Evolutionary conservation across 2,329 filamentous ascomycete genomes (phyloP).

Genomic region (Penicillium thymicola): DNA sequence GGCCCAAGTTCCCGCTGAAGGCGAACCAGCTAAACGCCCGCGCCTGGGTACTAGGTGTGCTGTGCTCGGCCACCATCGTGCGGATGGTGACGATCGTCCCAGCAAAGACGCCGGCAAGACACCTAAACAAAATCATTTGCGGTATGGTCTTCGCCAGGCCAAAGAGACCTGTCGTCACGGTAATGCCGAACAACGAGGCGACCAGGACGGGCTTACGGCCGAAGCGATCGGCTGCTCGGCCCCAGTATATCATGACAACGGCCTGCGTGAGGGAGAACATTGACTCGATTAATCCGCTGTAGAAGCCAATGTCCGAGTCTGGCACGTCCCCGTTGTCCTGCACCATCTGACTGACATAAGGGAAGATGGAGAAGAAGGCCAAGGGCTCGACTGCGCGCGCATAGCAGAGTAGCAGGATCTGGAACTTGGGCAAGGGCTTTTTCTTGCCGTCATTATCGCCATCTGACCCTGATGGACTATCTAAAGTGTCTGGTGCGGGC

Average conservation of each 20-base stretch:
- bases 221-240: conserved; percentile 62
- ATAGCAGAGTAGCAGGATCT: conserved; percentile 71
- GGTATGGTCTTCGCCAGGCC: conserved; percentile 63
- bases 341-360: conserved; percentile 77
- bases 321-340: conserved; percentile 60
- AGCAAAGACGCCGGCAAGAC: conserved; percentile 68
- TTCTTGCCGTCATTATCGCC: conserved; percentile 33
- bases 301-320: conserved; percentile 71
- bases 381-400: conserved; percentile 70
- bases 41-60: conserved; percentile 67
- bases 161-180: conserved; percentile 61
- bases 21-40: conserved; percentile 73
- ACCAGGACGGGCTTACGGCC: conserved; percentile 73
- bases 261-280: conserved; percentile 74
- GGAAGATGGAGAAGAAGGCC: conserved; percentile 80
- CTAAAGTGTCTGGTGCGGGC: neutral
- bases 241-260: conserved; percentile 74
- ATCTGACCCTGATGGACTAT: neutral
- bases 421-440: conserved; percentile 57
- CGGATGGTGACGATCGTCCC: conserved; percentile 72
- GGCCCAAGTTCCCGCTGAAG: conserved; percentile 69
- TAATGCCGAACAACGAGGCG: conserved; percentile 62
- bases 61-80: conserved; percentile 73
- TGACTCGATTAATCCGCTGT: conserved; percentile 68
- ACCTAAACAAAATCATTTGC: conserved; percentile 73